Percentiles rank a stretch among this genome's conserved stretches.
Conservation (phyloP, 2,329 filamentous ascomycete genomes). For the Colletotrichum phormii region DNA sequence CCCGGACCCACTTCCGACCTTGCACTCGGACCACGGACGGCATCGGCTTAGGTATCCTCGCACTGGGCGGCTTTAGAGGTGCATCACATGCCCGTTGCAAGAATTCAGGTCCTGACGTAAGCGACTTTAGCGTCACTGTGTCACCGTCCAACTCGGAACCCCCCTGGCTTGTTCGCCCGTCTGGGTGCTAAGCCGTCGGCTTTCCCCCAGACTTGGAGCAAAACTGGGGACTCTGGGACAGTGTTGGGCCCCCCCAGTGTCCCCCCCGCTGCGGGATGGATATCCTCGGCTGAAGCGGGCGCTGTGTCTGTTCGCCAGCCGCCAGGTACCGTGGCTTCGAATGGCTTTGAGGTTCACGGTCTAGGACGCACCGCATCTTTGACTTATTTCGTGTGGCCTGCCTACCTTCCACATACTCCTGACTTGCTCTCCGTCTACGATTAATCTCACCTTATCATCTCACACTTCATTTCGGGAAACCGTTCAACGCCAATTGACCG, state of each 20-base stretch:
- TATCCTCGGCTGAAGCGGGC: slow-evolving; percentile 41
- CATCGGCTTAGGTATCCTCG: slow-evolving; percentile 5
- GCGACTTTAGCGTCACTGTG: neutral
- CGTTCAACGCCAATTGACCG: slow-evolving; percentile 23
- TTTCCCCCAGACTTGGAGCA: slow-evolving; percentile 13
- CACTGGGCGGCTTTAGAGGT: neutral
- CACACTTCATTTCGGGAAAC: slow-evolving; percentile 14
- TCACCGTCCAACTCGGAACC: neutral
- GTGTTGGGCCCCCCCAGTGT: no score
- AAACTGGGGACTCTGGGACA: slow-evolving; percentile 5
- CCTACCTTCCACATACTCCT: neutral
- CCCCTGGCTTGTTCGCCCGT: slow-evolving; percentile 8
- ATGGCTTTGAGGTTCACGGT: slow-evolving; percentile 36
- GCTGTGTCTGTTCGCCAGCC: slow-evolving; percentile 34
- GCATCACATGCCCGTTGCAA: slow-evolving; percentile 31
- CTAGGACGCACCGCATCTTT: slow-evolving; percentile 28
- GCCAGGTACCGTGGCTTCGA: slow-evolving; percentile 34
- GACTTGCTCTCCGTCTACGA: neutral
- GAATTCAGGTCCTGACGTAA: slow-evolving; percentile 32
- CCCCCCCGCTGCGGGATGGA: slow-evolving; percentile 37
- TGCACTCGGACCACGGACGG: slow-evolving; percentile 12
- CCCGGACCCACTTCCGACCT: slow-evolving; percentile 29
- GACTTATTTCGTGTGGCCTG: neutral
- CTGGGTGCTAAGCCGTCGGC: slow-evolving; percentile 15
- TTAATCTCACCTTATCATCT: neutral